Evolutionary conservation across 306 rosid genomes (phyloP), one percentile per base, ranked within the genome.

Genomic region (Rosa multiflora): DNA sequence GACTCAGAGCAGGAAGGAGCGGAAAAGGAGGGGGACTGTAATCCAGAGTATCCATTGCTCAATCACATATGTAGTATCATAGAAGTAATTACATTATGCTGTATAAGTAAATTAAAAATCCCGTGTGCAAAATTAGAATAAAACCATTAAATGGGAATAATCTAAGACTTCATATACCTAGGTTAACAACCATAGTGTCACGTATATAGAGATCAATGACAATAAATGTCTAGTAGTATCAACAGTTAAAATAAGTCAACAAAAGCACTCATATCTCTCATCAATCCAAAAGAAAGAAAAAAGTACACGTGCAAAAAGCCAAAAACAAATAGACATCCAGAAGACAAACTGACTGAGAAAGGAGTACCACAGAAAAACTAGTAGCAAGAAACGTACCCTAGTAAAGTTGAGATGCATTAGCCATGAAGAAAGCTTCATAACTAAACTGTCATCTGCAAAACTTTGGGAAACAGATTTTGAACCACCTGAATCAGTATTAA

Each of bases 371-470:
- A 14, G 32, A 68, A 81, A 43, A 70, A 76, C 37, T 21, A 48
- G 72, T 11, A 42, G 84, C 47, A 77, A 85, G 80, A 81, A 77
- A 85, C 80, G 46, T 85, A 88, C 99, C 91, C 68, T 86, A 10
- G 83, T 82, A 81, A 73, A 67, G 70, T 87, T 90, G 87, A 92
- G 89, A 80, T 87, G 78, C 87, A 81, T 87, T 75, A 95, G 89
- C 98, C 97, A 91, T 67, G 80, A 82, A 79, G 89, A 83, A 48
- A 92, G 93, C 79, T 85, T 84, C 87, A 90, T 79, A 76, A 90
- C 92, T 73, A 87, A 80, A 79, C 82, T 90, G 76, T 95, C 97
- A 75, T 88, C 94, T 10, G 94, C 66, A 81, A 95, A 85, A 83
- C 76, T 90, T 59, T 88, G 93, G 69, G 95, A 80, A 80, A 81